Conservation (phyloP, 495 filamentous ascomycete genomes). For the Penicillium atrosanguineum region DNA sequence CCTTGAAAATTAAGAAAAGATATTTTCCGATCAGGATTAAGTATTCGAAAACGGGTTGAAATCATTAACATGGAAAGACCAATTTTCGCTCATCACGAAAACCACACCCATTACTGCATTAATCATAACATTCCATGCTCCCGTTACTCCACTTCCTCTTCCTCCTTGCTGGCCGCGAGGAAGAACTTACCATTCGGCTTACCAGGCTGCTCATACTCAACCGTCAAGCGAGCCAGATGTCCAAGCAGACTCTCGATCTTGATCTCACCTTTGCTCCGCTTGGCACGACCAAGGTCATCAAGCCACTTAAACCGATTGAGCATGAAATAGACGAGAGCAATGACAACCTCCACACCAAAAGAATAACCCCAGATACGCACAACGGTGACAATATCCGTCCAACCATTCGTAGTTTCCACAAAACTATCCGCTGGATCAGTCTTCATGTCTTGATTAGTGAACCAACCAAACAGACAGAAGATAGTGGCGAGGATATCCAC, state of each 20-base stretch:
- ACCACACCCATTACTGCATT: background rate
- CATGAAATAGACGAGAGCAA: conserved; percentile 71
- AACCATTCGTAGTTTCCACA: conserved; percentile 54
- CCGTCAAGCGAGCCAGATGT: conserved; percentile 63
- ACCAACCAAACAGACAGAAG: conserved; percentile 72
- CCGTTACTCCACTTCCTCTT: conserved; percentile 40
- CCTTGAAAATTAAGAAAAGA: background rate
- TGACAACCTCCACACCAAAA: conserved; percentile 70
- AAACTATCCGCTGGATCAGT: conserved; percentile 40
- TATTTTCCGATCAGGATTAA: background rate
- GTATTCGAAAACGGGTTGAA: background rate
- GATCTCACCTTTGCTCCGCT: conserved; percentile 64
- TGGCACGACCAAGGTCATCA: conserved; percentile 68
- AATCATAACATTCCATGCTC: background rate
- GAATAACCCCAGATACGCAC: conserved; percentile 76
- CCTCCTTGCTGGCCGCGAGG: conserved; percentile 41
- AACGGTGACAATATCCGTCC: conserved; percentile 72
- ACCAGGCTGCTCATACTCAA: conserved; percentile 64
- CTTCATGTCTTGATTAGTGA: conserved; percentile 50
- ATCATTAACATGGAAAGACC: background rate
- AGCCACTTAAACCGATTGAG: conserved; percentile 66
- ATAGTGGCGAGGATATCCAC: conserved; percentile 66
- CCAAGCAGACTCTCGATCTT: conserved; percentile 73
- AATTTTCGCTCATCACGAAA: background rate
- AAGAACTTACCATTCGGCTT: conserved; percentile 37